Conservation (phyloP, 805 yeast species). For the Candida gorgasii region DNA sequence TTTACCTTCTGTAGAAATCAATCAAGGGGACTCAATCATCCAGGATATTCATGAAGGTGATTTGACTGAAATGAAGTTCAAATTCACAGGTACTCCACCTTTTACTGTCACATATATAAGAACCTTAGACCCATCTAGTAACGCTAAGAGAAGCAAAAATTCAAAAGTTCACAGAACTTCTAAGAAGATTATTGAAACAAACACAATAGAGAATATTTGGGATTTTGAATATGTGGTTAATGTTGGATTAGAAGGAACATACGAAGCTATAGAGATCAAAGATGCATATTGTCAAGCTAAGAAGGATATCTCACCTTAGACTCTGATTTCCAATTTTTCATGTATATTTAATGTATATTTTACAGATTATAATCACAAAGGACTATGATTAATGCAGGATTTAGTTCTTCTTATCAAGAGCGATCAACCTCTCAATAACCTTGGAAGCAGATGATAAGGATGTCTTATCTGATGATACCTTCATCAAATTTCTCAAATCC, state of each 20-base stretch:
- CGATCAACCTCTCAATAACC: conserved; percentile 5
- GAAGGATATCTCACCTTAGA: conserved; percentile 12
- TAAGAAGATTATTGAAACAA: conserved; percentile 20
- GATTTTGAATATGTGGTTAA: conserved; percentile 66
- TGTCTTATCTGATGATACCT: conserved; percentile 1
- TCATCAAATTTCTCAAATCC: conserved; percentile 3
- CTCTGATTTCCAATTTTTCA: not conserved
- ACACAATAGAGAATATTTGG: conserved; percentile 64
- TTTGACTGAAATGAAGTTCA: conserved; percentile 81
- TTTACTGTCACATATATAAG: conserved; percentile 83
- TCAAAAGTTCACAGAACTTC: conserved; percentile 16
- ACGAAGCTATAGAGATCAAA: conserved; percentile 86
- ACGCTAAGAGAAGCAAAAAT: conserved; percentile 32
- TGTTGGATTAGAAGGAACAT: conserved; percentile 88
- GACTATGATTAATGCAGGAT: not conserved
- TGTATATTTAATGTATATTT: conserved; percentile 1
- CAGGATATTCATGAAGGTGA: conserved; percentile 95
- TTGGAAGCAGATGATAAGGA: conserved; percentile 7
- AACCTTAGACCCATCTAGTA: conserved; percentile 35
- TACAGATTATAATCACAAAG: too few species aligned
- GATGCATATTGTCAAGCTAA: conserved; percentile 70
- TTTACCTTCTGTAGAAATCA: conserved; percentile 75
- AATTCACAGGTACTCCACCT: conserved; percentile 88
- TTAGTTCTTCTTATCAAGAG: not conserved
- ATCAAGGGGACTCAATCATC: conserved; percentile 71